These are phyloP conservation scores for Kuraishia floccosa DNA, from an alignment of 805 yeast genomes.

Conservation along the genomic window DNA sequence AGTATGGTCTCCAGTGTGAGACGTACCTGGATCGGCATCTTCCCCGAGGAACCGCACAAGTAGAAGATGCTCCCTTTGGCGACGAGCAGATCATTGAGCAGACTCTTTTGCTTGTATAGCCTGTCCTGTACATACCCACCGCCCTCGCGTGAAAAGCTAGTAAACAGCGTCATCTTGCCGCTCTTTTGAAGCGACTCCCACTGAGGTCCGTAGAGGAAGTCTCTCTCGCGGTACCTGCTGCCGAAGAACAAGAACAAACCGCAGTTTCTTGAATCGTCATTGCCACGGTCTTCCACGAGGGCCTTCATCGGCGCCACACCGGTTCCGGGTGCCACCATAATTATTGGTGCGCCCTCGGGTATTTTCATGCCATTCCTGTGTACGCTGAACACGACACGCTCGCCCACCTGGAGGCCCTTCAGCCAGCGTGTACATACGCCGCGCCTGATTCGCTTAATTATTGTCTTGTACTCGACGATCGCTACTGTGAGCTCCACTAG, in stretches of 20 bases:
- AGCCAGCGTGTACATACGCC: slow-evolving; percentile 84
- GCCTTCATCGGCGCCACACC: slow-evolving; percentile 92
- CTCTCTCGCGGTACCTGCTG: slow-evolving; percentile 53
- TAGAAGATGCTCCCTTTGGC: slow-evolving; percentile 52
- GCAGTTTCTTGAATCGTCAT: slow-evolving; percentile 5
- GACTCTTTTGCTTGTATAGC: slow-evolving; percentile 36
- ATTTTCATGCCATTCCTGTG: slow-evolving; percentile 32
- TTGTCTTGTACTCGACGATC: slow-evolving; percentile 77
- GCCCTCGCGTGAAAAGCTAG: slow-evolving; percentile 38
- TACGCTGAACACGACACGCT: slow-evolving; percentile 38
- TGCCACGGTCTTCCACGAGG: slow-evolving; percentile 32
- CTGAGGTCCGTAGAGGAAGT: slow-evolving; percentile 49
- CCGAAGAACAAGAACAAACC: slow-evolving; percentile 60
- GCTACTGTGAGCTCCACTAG: slow-evolving; percentile 66
- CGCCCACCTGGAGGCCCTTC: slow-evolving; percentile 33
- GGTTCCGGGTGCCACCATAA: slow-evolving; percentile 88
- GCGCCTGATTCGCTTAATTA: slow-evolving; percentile 58
- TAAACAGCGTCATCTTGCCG: slow-evolving; percentile 25
- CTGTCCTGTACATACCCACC: slow-evolving; percentile 72
- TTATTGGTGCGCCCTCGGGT: slow-evolving; percentile 30
- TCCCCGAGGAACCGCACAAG: slow-evolving; percentile 89
- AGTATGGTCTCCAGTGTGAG: slow-evolving; percentile 63
- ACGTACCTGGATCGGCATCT: slow-evolving; percentile 85
- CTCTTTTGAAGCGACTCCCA: slow-evolving; percentile 29
- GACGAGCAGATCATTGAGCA: slow-evolving; percentile 41